These are phyloP conservation scores for Saturnispora quitensis DNA, from an alignment of 805 yeast genomes.

Conservation along the genomic window DNA sequence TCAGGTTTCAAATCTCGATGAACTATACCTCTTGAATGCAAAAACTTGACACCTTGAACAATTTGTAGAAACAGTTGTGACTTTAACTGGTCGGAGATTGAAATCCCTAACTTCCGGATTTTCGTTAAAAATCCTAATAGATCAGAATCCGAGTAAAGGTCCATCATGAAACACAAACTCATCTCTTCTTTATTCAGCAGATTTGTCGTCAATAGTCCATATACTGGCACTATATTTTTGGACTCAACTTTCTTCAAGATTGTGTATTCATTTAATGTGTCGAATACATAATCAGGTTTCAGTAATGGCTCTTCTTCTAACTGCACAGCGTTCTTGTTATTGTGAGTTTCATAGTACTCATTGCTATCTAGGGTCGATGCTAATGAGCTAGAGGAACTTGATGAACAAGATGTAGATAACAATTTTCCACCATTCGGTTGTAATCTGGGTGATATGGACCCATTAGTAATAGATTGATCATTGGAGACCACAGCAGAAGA, in stretches of 20 bases:
- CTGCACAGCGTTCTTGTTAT: background rate
- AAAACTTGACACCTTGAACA: constrained; percentile 36
- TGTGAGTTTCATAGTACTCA: background rate
- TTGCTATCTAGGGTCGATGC: background rate
- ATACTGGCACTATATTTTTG: constrained; percentile 10
- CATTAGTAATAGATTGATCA: background rate
- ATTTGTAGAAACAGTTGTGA: constrained; percentile 46
- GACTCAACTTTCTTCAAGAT: constrained; percentile 14
- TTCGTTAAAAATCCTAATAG: constrained; percentile 34
- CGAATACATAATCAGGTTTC: constrained; percentile 10
- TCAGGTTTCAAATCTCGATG: constrained; percentile 52
- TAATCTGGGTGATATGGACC: background rate
- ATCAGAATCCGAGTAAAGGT: constrained; percentile 40
- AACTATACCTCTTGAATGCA: constrained; percentile 35
- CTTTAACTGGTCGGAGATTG: constrained; percentile 28
- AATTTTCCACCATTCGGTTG: background rate
- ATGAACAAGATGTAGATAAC: background rate
- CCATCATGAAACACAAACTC: constrained; percentile 29
- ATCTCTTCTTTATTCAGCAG: background rate
- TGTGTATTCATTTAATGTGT: constrained; percentile 23
- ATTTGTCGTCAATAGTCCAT: constrained; percentile 11
- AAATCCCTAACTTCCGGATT: constrained; percentile 29
- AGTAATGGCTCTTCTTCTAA: constrained; percentile 4
- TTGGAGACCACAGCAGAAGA: background rate
- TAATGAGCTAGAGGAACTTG: background rate